A percentile compares a stretch with the other conserved stretches of the same genome.
Conservation (phyloP, 805 yeast species). For the Wickerhamiella domercqiae region DNA sequence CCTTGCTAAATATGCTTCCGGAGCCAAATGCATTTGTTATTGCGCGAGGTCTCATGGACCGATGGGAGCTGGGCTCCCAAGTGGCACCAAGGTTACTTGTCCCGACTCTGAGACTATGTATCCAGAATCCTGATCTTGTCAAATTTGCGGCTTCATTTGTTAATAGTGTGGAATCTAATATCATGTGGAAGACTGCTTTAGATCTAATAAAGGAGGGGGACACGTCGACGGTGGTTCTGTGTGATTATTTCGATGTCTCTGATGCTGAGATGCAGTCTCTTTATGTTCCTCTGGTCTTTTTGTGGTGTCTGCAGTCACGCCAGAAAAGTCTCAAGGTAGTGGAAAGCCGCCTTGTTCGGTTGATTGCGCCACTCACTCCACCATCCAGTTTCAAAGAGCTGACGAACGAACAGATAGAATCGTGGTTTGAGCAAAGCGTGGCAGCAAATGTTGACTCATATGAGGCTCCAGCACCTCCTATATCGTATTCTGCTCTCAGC, state of each 20-base stretch:
- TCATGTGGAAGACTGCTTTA: conserved; percentile 58
- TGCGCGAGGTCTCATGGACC: conserved; percentile 63
- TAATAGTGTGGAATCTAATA: conserved; percentile 69
- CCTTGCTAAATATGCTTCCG: conserved; percentile 32
- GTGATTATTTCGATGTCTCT: conserved; percentile 51
- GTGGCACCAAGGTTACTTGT: conserved; percentile 55
- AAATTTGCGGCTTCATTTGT: conserved; percentile 55
- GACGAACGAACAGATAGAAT: neutral
- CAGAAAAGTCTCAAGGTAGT: neutral
- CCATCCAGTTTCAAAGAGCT: conserved; percentile 7
- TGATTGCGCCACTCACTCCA: neutral
- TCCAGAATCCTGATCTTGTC: conserved; percentile 27
- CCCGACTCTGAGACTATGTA: conserved; percentile 35
- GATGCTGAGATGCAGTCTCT: conserved; percentile 75
- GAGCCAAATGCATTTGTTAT: conserved; percentile 37
- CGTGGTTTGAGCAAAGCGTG: neutral
- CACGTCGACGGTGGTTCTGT: conserved; percentile 41
- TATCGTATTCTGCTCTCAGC: neutral
- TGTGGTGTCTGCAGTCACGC: conserved; percentile 19
- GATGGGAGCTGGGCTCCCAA: conserved; percentile 82
- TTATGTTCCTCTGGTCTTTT: conserved; percentile 59
- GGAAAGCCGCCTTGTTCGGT: conserved; percentile 1
- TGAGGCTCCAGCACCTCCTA: neutral
- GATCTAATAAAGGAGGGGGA: conserved; percentile 27
- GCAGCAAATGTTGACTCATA: neutral